A percentile compares a stretch with the other conserved stretches of the same genome.
These are phyloP conservation scores for Daldinia bambusicola DNA, from an alignment of 495 filamentous ascomycete species.

Conservation along the genomic window DNA sequence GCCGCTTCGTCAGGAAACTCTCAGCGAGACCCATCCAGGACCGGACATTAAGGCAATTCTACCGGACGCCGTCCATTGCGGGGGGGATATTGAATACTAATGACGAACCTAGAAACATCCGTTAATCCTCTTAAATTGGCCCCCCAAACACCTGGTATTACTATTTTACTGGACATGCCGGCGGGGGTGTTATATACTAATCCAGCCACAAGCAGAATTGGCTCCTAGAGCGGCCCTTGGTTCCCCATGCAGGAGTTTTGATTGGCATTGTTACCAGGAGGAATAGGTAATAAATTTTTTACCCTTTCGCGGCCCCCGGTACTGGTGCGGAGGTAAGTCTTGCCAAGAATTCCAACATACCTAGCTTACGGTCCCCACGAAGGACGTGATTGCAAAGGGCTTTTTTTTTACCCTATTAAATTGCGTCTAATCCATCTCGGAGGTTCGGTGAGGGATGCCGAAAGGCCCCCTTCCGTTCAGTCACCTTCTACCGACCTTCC, in stretches of 20 bases:
- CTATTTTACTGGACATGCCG: slow-evolving; percentile 25
- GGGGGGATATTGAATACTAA: slow-evolving; percentile 31
- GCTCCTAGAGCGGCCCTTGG: slow-evolving; percentile 35
- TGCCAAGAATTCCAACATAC: slow-evolving; percentile 42
- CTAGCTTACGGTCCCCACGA: slow-evolving; percentile 38
- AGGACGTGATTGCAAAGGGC: slow-evolving; percentile 38
- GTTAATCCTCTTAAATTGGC: slow-evolving; percentile 39
- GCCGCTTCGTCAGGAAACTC: slow-evolving; percentile 35
- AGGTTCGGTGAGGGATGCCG: slow-evolving; percentile 51
- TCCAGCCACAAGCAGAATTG: slow-evolving; percentile 19
- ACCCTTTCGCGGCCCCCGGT: slow-evolving; percentile 32
- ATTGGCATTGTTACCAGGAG: slow-evolving; percentile 41
- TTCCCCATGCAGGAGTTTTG: slow-evolving; percentile 31
- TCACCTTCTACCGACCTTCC: slow-evolving; percentile 52
- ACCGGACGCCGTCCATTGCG: slow-evolving; percentile 39
- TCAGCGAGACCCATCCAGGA: slow-evolving; percentile 38
- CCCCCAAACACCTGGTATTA: slow-evolving; percentile 37
- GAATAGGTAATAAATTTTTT: slow-evolving; percentile 32
- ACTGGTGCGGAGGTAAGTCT: slow-evolving; percentile 37
- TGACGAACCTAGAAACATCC: slow-evolving; percentile 34
- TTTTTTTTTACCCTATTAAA: slow-evolving; percentile 38
- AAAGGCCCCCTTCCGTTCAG: slow-evolving; percentile 43
- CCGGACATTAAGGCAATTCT: slow-evolving; percentile 40
- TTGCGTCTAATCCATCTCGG: slow-evolving; percentile 44
- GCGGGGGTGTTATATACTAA: slow-evolving; percentile 16